Evolutionary conservation across 2,329 filamentous ascomycete genomes (phyloP), one percentile per base, ranked within the genome.

Genomic region (Alternaria ethzedia): DNA sequence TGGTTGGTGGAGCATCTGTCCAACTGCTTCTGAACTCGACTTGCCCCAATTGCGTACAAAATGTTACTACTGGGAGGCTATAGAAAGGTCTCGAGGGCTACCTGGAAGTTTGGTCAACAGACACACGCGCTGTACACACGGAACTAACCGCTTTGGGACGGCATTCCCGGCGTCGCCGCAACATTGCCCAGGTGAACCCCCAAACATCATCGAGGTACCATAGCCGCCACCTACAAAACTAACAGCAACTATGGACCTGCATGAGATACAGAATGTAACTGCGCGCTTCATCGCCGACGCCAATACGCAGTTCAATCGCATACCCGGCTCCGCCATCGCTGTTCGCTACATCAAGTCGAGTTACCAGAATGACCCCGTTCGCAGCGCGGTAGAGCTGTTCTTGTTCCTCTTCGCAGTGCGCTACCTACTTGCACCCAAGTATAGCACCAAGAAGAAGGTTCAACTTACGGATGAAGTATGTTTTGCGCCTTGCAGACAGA

Each of bases 361-460:
- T 79, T 98, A 99, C 84, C 96, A 99, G 83, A 91, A 99, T 78
- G 96, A 99, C 75, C 96, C 96, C 10, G 89, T 98, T 60, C 91
- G 96, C 57, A 97, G 93, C 56, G 93, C 93, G 43, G 93, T 99
- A 70, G 96, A 99, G 82, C 85, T 99, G 54, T 90, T 98, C 70
- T 86, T 99, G 63, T 92, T 99, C 72, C 88, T 99, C 58, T 99
- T 99, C 83, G 96, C 96, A 67, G 91, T 99, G 61, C 89, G 94
- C 67, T 99, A 99, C 80, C 86, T 99, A 58, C 86, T 98, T 65
- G 91, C 94, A 65, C 94, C 95, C 0, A 94, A 93, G 57, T 99
- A 99, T 82, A 93, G 93, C 68, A 97, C 94, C 15, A 89, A 92
- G 77, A 95, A 94, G 79, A 91, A 92, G 72, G 93, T 98, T 67